Evolutionary conservation across 2,329 filamentous ascomycete species (phyloP), one percentile per base, ranked within the genome.

Genomic region (Paraconiothyrium sp.): DNA sequence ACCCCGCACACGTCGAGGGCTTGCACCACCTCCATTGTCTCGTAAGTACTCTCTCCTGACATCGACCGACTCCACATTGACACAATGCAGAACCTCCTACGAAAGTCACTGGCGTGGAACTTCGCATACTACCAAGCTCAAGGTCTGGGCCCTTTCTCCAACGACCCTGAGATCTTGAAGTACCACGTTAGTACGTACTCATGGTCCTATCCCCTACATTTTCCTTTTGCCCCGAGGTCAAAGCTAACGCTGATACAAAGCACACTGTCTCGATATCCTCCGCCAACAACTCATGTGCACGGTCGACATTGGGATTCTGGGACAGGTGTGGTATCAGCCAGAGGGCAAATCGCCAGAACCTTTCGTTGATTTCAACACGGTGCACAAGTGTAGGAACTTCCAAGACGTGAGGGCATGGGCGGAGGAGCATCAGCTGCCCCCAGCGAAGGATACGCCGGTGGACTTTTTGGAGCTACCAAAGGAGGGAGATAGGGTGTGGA

Each of bases 261-360:
- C 84, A 3, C 87, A 90, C 62, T 90, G 88, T 58, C 80, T 89
- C 22, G 88, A 90, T 62, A 86, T 85, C 5, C 65, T 89, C 47
- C 85, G 87, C 0, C 88, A 90, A 68, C 85, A 88, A 20, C 79
- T 90, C 27, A 89, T 89, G 85, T 90, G 88, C 72, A 86, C 84
- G 30, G 79, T 85, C 41, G 88, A 90, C 65, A 83, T 85, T 1
- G 86, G 83, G 0, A 82, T 90, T 0, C 78, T 89, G 0, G 87
- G 87, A 8, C 86, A 90, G 67, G 83, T 89, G 1, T 89, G 88
- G 87, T 83, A 83, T 11, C 78, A 86, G 51, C 74, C 76, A 32
- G 82, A 86, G 0, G 67, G 79, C 1, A 73, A 79, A 9, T 81
- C 83, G 0, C 80, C 86, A 0, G 75, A 78, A 47, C 82, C 86